phyloP scores from a whole-genome alignment of 2,329 filamentous ascomycete species.

The Cladosporium sp. region DNA sequence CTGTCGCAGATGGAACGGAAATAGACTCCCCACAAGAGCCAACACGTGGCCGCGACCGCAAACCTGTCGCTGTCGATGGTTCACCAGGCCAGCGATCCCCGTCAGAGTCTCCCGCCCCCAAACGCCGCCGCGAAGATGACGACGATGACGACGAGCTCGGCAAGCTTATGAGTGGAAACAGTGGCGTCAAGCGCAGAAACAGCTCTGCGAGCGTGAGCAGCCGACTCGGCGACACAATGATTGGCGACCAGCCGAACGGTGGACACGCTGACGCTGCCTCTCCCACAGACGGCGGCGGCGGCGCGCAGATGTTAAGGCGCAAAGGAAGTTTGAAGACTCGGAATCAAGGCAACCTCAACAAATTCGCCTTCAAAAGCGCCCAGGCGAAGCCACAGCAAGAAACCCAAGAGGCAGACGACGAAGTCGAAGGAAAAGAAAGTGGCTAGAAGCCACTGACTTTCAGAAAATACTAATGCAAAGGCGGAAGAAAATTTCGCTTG shows the following conservation, averaged over 20 bases:
- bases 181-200: conserved; percentile 41
- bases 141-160: conserved; percentile 90
- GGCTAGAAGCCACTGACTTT: background rate
- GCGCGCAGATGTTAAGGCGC: conserved; percentile 34
- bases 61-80: conserved; percentile 28
- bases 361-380: conserved; percentile 5
- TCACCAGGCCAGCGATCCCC: conserved; percentile 40
- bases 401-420: background rate
- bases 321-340: conserved; percentile 41
- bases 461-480: background rate
- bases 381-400: conserved; percentile 19
- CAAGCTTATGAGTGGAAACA: conserved; percentile 57
- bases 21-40: conserved; percentile 19
- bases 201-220: conserved; percentile 25
- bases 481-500: too few relatives aligned
- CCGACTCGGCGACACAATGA: conserved; percentile 16
- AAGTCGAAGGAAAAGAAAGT: conserved; percentile 14
- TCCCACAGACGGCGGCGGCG: conserved; percentile 2
- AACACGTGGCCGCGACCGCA: conserved; percentile 19
- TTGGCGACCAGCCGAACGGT: conserved; percentile 20
- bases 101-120: conserved; percentile 77
- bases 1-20: background rate
- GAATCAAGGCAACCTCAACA: conserved; percentile 38
- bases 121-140: conserved; percentile 85
- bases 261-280: conserved; percentile 16